phyloP scores from a whole-genome alignment of 2,329 filamentous ascomycete species.

The Xenosphaeropsis pyriputrescens region DNA sequence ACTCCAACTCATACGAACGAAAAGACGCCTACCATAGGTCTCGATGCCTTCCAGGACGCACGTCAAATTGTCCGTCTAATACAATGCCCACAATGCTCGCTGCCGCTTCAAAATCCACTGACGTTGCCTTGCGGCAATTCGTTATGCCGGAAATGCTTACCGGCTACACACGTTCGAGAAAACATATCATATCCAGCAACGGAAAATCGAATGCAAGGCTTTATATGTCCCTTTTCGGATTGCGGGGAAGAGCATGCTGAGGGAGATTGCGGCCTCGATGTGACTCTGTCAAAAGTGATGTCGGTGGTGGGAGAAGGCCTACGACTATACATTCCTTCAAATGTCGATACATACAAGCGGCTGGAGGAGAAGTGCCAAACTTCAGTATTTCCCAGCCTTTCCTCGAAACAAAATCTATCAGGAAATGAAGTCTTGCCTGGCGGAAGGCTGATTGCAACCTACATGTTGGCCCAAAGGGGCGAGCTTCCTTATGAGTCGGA shows the following conservation, averaged over 20 bases:
- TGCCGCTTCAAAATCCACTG: conserved; percentile 50
- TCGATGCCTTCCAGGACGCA: not conserved
- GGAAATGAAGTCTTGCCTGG: conserved; percentile 28
- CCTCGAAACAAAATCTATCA: conserved; percentile 14
- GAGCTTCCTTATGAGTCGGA: conserved; percentile 40
- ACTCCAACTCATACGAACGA: too few relatives aligned
- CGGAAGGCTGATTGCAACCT: conserved; percentile 50
- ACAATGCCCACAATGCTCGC: conserved; percentile 64
- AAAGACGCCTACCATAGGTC: not conserved
- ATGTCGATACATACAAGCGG: conserved; percentile 23
- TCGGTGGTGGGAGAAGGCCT: conserved; percentile 42
- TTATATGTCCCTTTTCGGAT: conserved; percentile 55
- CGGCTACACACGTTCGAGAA: conserved; percentile 43
- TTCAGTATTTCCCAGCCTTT: conserved; percentile 25
- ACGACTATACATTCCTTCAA: conserved; percentile 19
- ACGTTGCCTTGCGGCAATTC: conserved; percentile 72
- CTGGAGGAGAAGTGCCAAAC: conserved; percentile 23
- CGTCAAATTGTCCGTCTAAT: conserved; percentile 57
- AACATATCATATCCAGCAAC: conserved; percentile 67
- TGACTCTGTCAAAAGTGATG: conserved; percentile 60
- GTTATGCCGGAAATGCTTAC: conserved; percentile 63
- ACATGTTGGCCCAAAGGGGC: conserved; percentile 47
- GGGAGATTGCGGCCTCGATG: conserved; percentile 64
- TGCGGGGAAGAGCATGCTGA: conserved; percentile 61
- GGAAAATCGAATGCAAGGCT: conserved; percentile 50